Conservation (phyloP, 257 asterid genomes). For the Solanum tarijense region DNA sequence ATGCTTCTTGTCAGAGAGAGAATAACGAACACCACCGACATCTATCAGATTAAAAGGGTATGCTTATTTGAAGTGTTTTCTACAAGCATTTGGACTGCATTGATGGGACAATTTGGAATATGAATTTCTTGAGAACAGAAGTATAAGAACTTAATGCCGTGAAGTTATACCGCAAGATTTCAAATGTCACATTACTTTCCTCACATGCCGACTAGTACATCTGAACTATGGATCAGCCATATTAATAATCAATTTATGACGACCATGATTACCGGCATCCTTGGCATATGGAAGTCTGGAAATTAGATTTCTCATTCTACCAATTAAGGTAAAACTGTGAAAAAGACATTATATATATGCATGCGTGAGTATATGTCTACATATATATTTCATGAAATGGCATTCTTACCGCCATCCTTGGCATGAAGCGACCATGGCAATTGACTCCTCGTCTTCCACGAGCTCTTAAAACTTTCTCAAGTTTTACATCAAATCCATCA, state of each 20-base stretch:
- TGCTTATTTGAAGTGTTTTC: not conserved
- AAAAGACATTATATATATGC: not conserved
- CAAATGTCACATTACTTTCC: not conserved
- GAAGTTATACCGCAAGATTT: not conserved
- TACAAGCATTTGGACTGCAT: not conserved
- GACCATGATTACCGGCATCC: not conserved
- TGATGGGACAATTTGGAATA: not conserved
- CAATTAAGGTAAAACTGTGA: not conserved
- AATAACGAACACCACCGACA: not conserved
- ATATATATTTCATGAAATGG: not conserved
- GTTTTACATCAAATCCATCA: constrained; percentile 75
- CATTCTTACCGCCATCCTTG: constrained; percentile 69
- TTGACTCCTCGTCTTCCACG: constrained; percentile 69
- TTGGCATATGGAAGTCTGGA: not conserved
- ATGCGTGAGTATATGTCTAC: not conserved
- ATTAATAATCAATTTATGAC: not conserved
- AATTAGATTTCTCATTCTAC: not conserved
- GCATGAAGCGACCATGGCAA: constrained; percentile 82
- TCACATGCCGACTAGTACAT: not conserved
- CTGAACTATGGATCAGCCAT: not conserved
- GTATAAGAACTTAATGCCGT: not conserved
- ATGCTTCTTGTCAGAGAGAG: not conserved
- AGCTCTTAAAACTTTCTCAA: constrained; percentile 72
- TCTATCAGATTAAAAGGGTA: not conserved
- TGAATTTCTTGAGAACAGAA: not conserved